Evolutionary conservation across 805 yeast species (phyloP).

Genomic region (Cyberlindnera maclurae): DNA sequence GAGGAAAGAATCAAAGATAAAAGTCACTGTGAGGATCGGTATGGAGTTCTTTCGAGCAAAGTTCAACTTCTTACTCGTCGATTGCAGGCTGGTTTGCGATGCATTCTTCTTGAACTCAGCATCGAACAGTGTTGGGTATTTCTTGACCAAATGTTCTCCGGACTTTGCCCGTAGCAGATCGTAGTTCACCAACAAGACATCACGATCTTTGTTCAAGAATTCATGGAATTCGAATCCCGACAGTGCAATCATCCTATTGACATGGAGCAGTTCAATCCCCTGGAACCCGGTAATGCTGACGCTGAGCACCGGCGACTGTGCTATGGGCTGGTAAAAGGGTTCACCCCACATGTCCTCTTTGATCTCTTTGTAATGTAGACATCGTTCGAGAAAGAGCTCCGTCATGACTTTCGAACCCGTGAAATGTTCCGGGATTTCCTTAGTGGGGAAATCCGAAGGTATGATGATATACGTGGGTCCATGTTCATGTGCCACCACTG

Average conservation of each 20-base stretch:
- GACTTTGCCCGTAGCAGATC: conserved; percentile 36
- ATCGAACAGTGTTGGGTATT: conserved; percentile 27
- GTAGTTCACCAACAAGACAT: conserved; percentile 49
- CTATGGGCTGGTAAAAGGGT: conserved; percentile 30
- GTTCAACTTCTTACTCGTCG: conserved; percentile 46
- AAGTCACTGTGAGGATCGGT: conserved; percentile 52
- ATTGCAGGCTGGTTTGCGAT: conserved; percentile 27
- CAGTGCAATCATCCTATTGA: conserved; percentile 49
- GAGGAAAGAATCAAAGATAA: conserved; percentile 44
- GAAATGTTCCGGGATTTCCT: conserved; percentile 12
- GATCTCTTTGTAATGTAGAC: conserved; percentile 47
- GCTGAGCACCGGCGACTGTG: conserved; percentile 10
- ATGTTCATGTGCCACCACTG: conserved; percentile 6
- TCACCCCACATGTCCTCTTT: conserved; percentile 57
- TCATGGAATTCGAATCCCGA: conserved; percentile 47
- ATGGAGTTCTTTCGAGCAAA: conserved; percentile 53
- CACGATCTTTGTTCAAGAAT: conserved; percentile 42
- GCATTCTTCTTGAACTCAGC: conserved; percentile 17
- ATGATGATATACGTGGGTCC: conserved; percentile 12
- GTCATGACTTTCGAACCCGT: conserved; percentile 39
- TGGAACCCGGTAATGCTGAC: conserved; percentile 63
- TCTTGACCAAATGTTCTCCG: conserved; percentile 28
- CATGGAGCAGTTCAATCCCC: conserved; percentile 69
- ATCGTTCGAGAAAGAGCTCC: conserved; percentile 77
- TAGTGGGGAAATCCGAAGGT: conserved; percentile 16